Conservation (phyloP, 768 basidiomycete species). For the Boletales sp. region DNA sequence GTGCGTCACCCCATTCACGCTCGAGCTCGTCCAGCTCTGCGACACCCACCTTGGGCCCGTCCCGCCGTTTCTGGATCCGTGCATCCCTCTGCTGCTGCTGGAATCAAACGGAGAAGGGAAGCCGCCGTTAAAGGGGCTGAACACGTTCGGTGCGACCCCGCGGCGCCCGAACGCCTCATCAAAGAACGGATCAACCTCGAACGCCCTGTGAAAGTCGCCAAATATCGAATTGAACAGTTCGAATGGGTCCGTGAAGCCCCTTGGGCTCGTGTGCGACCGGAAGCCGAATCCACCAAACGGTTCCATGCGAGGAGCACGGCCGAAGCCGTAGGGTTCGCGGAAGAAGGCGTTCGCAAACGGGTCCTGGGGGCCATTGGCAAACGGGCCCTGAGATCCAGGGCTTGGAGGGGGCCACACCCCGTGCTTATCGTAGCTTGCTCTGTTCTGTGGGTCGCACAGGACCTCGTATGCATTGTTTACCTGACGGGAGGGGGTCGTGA, state of each 20-base stretch:
- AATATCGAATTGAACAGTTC: slow-evolving; percentile 71
- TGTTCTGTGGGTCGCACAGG: slow-evolving; percentile 56
- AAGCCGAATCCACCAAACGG: slow-evolving; percentile 26
- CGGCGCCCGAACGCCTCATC: slow-evolving; percentile 16
- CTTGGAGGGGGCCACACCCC: slow-evolving; percentile 74
- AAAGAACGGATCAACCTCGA: slow-evolving; percentile 35
- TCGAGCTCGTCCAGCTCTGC: slow-evolving; percentile 55
- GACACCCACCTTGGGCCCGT: slow-evolving; percentile 39
- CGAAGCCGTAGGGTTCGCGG: slow-evolving; percentile 12
- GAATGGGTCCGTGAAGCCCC: slow-evolving; percentile 70
- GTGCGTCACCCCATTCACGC: slow-evolving; percentile 66
- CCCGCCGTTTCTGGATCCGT: slow-evolving; percentile 5
- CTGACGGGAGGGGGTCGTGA: slow-evolving; percentile 29
- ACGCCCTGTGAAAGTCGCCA: slow-evolving; percentile 41
- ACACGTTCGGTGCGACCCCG: slow-evolving; percentile 12
- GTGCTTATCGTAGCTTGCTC: slow-evolving; percentile 63
- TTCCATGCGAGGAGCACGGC: slow-evolving; percentile 18
- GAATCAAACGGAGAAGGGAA: slow-evolving; percentile 16
- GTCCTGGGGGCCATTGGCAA: slow-evolving; percentile 16
- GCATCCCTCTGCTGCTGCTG: slow-evolving; percentile 15
- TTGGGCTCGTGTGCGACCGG: slow-evolving; percentile 4
- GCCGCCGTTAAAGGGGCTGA: slow-evolving; percentile 6
- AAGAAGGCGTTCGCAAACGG: slow-evolving; percentile 20
- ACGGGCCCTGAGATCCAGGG: slow-evolving; percentile 10
- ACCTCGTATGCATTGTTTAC: slow-evolving; percentile 80